phyloP scores from a whole-genome alignment of 2,329 filamentous ascomycete species.

The Tolypocladium tropicale region DNA sequence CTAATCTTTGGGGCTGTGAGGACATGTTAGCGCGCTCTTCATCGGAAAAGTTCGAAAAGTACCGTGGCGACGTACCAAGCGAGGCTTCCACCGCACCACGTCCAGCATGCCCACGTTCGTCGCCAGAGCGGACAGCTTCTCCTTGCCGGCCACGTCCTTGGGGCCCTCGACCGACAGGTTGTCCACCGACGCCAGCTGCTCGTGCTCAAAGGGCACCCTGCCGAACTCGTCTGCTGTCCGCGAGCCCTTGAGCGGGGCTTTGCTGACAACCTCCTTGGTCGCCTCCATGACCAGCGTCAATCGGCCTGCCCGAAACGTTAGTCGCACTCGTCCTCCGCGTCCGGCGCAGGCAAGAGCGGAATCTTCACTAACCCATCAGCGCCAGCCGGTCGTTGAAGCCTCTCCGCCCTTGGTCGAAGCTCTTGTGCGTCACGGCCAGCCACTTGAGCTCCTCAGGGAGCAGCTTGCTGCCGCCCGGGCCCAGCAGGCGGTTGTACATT shows the following conservation, averaged over 20 bases:
- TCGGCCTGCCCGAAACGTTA: constrained; percentile 15
- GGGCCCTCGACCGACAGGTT: constrained; percentile 57
- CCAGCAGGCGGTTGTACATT: constrained; percentile 69
- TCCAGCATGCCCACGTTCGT: constrained; percentile 58
- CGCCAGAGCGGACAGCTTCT: constrained; percentile 58
- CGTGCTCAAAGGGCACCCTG: constrained; percentile 58
- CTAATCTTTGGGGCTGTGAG: constrained; percentile 52
- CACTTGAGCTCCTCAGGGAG: constrained; percentile 90
- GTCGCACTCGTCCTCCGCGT: constrained; percentile 4
- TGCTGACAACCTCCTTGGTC: constrained; percentile 26
- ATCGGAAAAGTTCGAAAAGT: no score
- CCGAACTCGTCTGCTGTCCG: constrained; percentile 35
- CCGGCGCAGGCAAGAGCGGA: not conserved
- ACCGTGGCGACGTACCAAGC: constrained; percentile 47
- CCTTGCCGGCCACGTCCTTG: constrained; percentile 49
- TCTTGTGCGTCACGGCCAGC: constrained; percentile 96
- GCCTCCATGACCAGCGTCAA: constrained; percentile 27
- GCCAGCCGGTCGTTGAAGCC: constrained; percentile 91
- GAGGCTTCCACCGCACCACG: constrained; percentile 83
- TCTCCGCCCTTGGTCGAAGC: constrained; percentile 88
- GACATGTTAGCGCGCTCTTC: constrained; percentile 2
- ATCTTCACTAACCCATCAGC: constrained; percentile 59
- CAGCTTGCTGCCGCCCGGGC: constrained; percentile 58
- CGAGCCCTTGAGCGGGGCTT: constrained; percentile 15
- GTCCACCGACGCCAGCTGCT: constrained; percentile 60